Conservation (phyloP, 108 stramenopile genomes). For the Cylindrotheca closterium region DNA sequence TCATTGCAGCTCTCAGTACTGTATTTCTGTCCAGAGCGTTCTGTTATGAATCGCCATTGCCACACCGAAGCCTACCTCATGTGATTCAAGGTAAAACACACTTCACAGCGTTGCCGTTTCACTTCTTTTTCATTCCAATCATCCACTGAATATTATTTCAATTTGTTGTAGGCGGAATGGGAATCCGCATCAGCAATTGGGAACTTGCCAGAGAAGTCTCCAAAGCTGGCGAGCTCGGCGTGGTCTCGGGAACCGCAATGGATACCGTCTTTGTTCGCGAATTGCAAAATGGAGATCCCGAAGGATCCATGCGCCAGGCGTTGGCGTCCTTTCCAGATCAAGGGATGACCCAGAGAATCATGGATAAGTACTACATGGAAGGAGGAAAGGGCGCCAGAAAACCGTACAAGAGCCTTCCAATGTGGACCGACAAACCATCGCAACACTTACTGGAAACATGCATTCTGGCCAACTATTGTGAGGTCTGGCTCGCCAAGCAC, state of each 20-base stretch:
- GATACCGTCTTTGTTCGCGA: constrained; percentile 43
- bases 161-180: no score
- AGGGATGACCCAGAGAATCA: constrained; percentile 33
- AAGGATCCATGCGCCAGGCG: constrained; percentile 39
- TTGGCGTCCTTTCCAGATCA: constrained; percentile 49
- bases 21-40: no score
- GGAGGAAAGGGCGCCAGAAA: constrained; percentile 39
- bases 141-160: no score
- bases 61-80: no score
- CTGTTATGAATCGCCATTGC: no score
- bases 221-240: constrained; percentile 40
- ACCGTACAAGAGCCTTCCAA: constrained; percentile 38
- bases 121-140: no score
- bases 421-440: constrained; percentile 38
- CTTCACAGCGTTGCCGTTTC: no score
- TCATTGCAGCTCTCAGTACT: no score
- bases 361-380: constrained; percentile 42
- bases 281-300: constrained; percentile 48
- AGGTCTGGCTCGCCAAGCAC: constrained; percentile 60
- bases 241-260: constrained; percentile 48
- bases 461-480: constrained; percentile 43
- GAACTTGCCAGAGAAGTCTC: constrained; percentile 44
- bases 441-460: constrained; percentile 32
- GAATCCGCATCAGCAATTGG: constrained; percentile 47
- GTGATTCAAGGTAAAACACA: constrained; percentile 54